These are phyloP conservation scores for Colletotrichum euphorbiae DNA, from an alignment of 2,329 filamentous ascomycete genomes.

Conservation along the genomic window DNA sequence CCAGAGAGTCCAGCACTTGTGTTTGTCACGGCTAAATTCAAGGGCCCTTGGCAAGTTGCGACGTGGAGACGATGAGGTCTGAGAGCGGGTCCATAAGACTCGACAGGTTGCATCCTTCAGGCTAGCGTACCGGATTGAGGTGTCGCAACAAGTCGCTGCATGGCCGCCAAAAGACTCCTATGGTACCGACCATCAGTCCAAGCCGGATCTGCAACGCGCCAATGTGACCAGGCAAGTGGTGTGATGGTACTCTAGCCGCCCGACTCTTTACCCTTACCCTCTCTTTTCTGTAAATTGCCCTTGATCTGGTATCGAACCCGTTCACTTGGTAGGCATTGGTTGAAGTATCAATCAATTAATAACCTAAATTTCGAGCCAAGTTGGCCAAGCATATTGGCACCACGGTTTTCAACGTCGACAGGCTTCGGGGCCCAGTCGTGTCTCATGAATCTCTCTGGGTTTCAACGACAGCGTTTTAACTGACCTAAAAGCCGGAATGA, in stretches of 20 bases:
- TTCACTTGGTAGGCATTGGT: constrained; percentile 25
- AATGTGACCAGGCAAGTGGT: constrained; percentile 33
- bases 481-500: background rate
- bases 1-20: constrained; percentile 18
- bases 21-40: constrained; percentile 33
- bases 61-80: background rate
- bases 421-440: background rate
- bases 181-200: constrained; percentile 12
- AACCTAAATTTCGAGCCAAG: constrained; percentile 24
- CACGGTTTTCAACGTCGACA: constrained; percentile 52
- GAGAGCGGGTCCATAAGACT: background rate
- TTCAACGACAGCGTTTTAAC: background rate
- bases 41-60: constrained; percentile 26
- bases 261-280: constrained; percentile 23
- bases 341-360: constrained; percentile 32
- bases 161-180: background rate
- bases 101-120: background rate
- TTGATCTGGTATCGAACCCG: constrained; percentile 4
- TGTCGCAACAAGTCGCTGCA: constrained; percentile 24
- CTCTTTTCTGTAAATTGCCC: constrained; percentile 8
- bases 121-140: constrained; percentile 7
- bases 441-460: constrained; percentile 45
- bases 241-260: constrained; percentile 24
- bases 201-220: constrained; percentile 13
- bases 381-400: constrained; percentile 22